Evolutionary conservation across 495 filamentous ascomycete genomes (phyloP).

Genomic region (Staphylotrichum longicolle): DNA sequence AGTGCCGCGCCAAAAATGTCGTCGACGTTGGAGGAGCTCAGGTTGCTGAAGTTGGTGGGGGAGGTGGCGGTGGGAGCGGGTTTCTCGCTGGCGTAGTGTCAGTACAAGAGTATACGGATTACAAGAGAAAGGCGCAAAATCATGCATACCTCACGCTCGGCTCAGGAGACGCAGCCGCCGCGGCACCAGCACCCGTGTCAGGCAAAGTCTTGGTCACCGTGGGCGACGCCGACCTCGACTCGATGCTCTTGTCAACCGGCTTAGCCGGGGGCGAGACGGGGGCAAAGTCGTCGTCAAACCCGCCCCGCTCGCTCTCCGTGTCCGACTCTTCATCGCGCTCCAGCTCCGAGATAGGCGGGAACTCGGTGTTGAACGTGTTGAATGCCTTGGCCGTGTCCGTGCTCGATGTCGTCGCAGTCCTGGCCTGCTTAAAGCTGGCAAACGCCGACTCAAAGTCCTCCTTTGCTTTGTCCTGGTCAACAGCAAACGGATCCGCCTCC

Average conservation of each 20-base stretch:
- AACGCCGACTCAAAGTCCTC: slow-evolving; percentile 77
- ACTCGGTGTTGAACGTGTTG: slow-evolving; percentile 60
- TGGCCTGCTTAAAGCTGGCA: slow-evolving; percentile 53
- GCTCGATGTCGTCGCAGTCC: slow-evolving; percentile 14
- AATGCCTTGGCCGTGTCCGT: slow-evolving; percentile 45
- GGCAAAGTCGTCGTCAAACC: slow-evolving; percentile 92
- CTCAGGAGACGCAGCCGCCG: slow-evolving; percentile 24
- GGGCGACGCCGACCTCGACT: slow-evolving; percentile 29
- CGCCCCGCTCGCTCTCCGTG: slow-evolving; percentile 69
- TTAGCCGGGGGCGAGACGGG: slow-evolving; percentile 61
- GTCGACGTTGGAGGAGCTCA: slow-evolving; percentile 28
- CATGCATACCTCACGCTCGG: slow-evolving; percentile 30
- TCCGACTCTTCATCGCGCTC: slow-evolving; percentile 72
- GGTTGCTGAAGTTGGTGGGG: slow-evolving; percentile 17
- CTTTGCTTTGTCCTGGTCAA: slow-evolving; percentile 60
- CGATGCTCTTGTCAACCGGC: slow-evolving; percentile 31
- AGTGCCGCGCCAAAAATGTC: slow-evolving; percentile 35
- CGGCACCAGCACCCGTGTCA: slow-evolving; percentile 16
- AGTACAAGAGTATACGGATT: background rate
- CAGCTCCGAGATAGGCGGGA: slow-evolving; percentile 88
- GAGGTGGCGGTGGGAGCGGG: slow-evolving; percentile 25
- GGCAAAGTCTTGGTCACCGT: slow-evolving; percentile 24
- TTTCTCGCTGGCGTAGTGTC: slow-evolving; percentile 31
- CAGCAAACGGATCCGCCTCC: slow-evolving; percentile 54
- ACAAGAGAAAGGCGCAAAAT: slow-evolving; percentile 3